Conservation (phyloP, 371 early-diverging fungal species). For the Rhizopus arrhizus region DNA sequence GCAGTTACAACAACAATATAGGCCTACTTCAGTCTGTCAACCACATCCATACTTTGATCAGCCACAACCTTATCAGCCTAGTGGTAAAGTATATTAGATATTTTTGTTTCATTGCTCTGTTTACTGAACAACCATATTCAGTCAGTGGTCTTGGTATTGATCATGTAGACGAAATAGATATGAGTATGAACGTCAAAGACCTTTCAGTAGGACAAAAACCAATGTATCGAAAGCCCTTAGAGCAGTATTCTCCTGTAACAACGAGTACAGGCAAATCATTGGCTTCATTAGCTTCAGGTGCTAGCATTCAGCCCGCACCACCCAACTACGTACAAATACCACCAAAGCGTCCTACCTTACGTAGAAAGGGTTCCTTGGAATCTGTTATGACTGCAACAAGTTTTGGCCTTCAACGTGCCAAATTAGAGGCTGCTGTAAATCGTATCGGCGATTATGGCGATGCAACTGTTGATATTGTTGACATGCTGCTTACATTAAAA, state of each 20-base stretch:
- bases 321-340: slow-evolving; percentile 10
- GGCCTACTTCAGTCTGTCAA: neutral
- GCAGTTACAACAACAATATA: slow-evolving; percentile 1
- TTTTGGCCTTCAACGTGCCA: slow-evolving; percentile 40
- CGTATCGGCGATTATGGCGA: slow-evolving; percentile 43
- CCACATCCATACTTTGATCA: neutral
- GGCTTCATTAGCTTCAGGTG: slow-evolving; percentile 43
- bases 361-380: slow-evolving; percentile 49
- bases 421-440: slow-evolving; percentile 45
- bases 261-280: slow-evolving; percentile 39
- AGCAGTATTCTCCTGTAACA: slow-evolving; percentile 40
- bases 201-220: slow-evolving; percentile 42
- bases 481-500: slow-evolving; percentile 52
- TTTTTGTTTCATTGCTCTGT: neutral
- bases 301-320: slow-evolving; percentile 36
- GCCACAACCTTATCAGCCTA: neutral
- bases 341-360: slow-evolving; percentile 33
- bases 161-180: slow-evolving; percentile 41
- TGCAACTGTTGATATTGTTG: slow-evolving; percentile 45
- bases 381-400: slow-evolving; percentile 54
- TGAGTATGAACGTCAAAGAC: slow-evolving; percentile 34
- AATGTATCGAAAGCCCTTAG: slow-evolving; percentile 19
- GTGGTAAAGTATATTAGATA: neutral
- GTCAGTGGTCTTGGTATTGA: slow-evolving; percentile 40
- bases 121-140: neutral